phyloP scores from a whole-genome alignment of 768 basidiomycete genomes.

The Phlegmacium glaucopus region DNA sequence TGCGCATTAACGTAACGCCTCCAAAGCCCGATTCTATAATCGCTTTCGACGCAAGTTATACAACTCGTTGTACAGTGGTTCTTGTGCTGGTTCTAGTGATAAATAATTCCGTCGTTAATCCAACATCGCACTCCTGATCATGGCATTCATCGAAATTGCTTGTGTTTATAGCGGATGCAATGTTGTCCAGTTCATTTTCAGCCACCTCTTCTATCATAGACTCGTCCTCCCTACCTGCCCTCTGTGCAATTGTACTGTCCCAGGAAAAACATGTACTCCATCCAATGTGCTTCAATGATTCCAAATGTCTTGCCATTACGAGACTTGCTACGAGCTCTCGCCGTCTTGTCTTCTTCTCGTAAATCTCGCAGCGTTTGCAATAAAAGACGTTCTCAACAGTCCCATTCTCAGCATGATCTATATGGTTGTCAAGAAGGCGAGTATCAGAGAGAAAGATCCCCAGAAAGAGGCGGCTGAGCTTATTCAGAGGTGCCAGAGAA shows the following conservation, averaged over 20 bases:
- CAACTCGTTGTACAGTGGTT: conserved; percentile 40
- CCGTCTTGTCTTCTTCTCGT: conserved; percentile 29
- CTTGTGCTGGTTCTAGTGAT: conserved; percentile 37
- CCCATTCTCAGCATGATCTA: conserved; percentile 33
- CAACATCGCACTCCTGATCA: background rate
- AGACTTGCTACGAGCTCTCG: conserved; percentile 48
- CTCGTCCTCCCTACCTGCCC: background rate
- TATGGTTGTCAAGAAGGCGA: conserved; percentile 43
- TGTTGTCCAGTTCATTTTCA: background rate
- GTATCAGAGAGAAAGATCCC: conserved; percentile 63
- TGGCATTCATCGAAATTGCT: background rate
- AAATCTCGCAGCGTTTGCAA: conserved; percentile 34
- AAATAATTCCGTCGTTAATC: conserved; percentile 35
- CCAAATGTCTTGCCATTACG: conserved; percentile 40
- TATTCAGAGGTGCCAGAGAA: conserved; percentile 28
- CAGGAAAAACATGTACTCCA: conserved; percentile 51
- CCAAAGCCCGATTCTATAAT: too few species aligned
- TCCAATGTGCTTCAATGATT: conserved; percentile 38
- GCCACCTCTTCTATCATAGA: background rate
- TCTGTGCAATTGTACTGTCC: conserved; percentile 8
- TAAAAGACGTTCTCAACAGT: conserved; percentile 26
- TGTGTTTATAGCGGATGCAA: background rate
- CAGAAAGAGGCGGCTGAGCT: conserved; percentile 49
- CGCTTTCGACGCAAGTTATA: conserved; percentile 19
- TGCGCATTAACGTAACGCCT: too few species aligned